Conservation (phyloP, 1,284 basidiomycete genomes). For the Amylostereum chailletii region DNA sequence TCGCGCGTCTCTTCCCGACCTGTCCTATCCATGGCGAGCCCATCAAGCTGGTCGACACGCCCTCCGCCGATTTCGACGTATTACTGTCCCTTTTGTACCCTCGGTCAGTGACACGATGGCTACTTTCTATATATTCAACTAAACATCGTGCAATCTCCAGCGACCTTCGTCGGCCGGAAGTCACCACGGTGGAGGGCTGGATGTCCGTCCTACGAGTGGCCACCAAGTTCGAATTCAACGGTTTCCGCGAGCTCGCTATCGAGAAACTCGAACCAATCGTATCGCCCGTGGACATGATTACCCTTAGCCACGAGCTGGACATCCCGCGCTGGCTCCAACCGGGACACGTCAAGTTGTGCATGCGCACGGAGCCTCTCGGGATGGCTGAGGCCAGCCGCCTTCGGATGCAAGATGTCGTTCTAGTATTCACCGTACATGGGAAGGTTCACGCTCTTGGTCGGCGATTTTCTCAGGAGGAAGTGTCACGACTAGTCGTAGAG, state of each 20-base stretch:
- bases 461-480: too few species aligned
- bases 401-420: neutral
- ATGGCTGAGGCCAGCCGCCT: neutral
- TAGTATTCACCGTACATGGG: neutral
- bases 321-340: slow-evolving; percentile 19
- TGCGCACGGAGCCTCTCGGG: slow-evolving; percentile 15
- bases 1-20: too few species aligned
- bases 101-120: neutral
- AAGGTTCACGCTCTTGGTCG: too few species aligned
- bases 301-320: slow-evolving; percentile 16
- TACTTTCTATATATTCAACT: neutral
- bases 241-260: slow-evolving; percentile 18
- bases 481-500: too few species aligned
- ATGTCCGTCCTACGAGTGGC: slow-evolving; percentile 3
- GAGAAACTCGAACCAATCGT: slow-evolving; percentile 11
- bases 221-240: slow-evolving; percentile 15
- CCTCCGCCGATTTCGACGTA: neutral
- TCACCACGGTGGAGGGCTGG: slow-evolving; percentile 1
- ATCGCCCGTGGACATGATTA: slow-evolving; percentile 17
- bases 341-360: slow-evolving; percentile 18
- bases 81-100: neutral
- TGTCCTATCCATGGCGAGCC: too few species aligned
- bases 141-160: slow-evolving; percentile 1
- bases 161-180: slow-evolving; percentile 6
- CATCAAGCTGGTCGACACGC: too few species aligned